phyloP scores from a whole-genome alignment of 805 yeast genomes.

The Peterozyma xylosa region DNA sequence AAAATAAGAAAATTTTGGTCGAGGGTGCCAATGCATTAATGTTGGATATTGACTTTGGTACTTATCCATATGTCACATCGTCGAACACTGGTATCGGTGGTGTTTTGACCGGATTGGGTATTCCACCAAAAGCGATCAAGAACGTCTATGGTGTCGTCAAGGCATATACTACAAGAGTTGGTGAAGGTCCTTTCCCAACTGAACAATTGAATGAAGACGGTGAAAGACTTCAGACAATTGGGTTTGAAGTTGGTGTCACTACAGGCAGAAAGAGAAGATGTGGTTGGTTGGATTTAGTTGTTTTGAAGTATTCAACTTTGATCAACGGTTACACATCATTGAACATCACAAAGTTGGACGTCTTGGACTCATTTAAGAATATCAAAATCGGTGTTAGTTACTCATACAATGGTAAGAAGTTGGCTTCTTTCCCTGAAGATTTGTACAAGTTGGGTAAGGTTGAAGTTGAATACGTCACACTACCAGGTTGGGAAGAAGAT shows the following conservation, averaged over 20 bases:
- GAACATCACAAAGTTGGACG: constrained; percentile 94
- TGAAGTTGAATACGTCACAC: constrained; percentile 83
- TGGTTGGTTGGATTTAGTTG: constrained; percentile 98
- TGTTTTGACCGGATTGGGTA: constrained; percentile 91
- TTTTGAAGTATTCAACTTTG: constrained; percentile 80
- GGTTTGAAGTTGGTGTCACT: constrained; percentile 96
- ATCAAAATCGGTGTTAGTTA: constrained; percentile 85
- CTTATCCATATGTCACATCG: constrained; percentile 95
- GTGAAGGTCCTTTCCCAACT: constrained; percentile 99
- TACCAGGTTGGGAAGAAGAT: constrained; percentile 92
- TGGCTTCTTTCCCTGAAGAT: constrained; percentile 90
- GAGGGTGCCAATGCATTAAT: constrained; percentile 98
- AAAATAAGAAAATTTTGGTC: constrained; percentile 79
- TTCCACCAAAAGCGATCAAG: constrained; percentile 81
- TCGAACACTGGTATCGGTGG: constrained; percentile 97
- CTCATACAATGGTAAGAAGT: constrained; percentile 65
- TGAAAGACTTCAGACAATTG: constrained; percentile 80
- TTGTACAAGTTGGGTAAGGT: constrained; percentile 74
- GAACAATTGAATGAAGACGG: constrained; percentile 89
- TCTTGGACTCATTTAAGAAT: constrained; percentile 82
- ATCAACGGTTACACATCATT: constrained; percentile 94
- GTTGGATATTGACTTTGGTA: constrained; percentile 97
- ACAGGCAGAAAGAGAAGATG: constrained; percentile 99
- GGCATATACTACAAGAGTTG: constrained; percentile 98
- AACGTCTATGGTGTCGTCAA: constrained; percentile 93